Conservation (phyloP, 805 yeast genomes). For the Kodamaea nitidulidarum region DNA sequence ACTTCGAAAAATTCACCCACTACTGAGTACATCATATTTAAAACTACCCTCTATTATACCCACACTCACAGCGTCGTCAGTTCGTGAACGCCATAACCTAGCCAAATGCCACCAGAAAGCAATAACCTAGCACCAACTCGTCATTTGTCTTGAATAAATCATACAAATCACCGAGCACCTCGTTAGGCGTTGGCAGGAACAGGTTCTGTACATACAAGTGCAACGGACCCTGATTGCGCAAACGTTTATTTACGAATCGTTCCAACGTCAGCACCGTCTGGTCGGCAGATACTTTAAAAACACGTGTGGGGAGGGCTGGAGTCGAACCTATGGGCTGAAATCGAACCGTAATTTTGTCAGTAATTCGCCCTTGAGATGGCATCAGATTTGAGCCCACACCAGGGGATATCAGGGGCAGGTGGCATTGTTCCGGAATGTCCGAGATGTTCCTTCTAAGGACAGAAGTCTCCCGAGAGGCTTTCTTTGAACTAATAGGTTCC, state of each 20-base stretch:
- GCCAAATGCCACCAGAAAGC: constrained; percentile 41
- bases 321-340: constrained; percentile 62
- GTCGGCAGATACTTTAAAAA: constrained; percentile 45
- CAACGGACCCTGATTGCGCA: constrained; percentile 18
- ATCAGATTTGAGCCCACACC: too few relatives aligned
- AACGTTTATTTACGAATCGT: constrained; percentile 41
- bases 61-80: too few relatives aligned
- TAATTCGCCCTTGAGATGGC: too few relatives aligned
- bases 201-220: constrained; percentile 38
- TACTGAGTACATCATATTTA: too few relatives aligned
- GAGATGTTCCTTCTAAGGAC: too few relatives aligned
- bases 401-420: too few relatives aligned
- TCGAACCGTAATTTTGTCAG: constrained; percentile 43
- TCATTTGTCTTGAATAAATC: constrained; percentile 27
- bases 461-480: too few relatives aligned
- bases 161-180: constrained; percentile 30
- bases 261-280: constrained; percentile 46
- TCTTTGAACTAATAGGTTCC: too few relatives aligned
- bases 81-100: too few relatives aligned
- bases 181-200: constrained; percentile 41
- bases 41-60: too few relatives aligned
- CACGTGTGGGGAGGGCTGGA: constrained; percentile 44
- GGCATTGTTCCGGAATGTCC: background rate
- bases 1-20: too few relatives aligned
- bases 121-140: constrained; percentile 37